A percentile compares a stretch with the other conserved stretches of the same genome.
These are phyloP conservation scores for Calophaca sinica DNA, from an alignment of 306 rosid genomes.

Conservation along the genomic window DNA sequence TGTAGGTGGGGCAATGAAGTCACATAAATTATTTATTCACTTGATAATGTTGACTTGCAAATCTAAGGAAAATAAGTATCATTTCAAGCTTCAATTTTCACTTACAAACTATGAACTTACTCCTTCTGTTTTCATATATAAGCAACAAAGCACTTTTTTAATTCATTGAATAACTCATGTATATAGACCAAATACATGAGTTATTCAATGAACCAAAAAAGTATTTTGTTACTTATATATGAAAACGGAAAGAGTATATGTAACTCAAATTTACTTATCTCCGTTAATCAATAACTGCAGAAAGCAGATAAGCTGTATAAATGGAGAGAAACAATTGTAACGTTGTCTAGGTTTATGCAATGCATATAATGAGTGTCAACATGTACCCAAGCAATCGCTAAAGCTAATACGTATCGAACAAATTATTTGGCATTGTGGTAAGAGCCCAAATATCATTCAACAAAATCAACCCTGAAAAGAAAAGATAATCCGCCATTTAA, in stretches of 20 bases:
- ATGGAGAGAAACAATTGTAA: not conserved
- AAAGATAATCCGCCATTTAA: not conserved
- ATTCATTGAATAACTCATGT: too few relatives aligned
- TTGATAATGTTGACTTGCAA: not conserved
- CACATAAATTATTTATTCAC: too few relatives aligned
- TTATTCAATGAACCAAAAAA: too few relatives aligned
- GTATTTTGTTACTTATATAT: too few relatives aligned
- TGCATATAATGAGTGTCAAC: not conserved
- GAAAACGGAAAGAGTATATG: too few relatives aligned
- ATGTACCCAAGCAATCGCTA: slow-evolving; percentile 2
- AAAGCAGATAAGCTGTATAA: not conserved
- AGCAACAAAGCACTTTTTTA: too few relatives aligned
- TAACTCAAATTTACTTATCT: not conserved
- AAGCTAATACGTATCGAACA: not conserved
- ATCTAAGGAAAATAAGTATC: not conserved
- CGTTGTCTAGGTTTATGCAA: not conserved
- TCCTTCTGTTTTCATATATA: too few relatives aligned
- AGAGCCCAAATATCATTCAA: slow-evolving; percentile 33
- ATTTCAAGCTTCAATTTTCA: slow-evolving; percentile 14
- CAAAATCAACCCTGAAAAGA: not conserved
- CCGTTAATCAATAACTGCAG: not conserved
- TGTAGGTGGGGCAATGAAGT: too few relatives aligned
- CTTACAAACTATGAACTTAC: not conserved
- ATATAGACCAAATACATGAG: too few relatives aligned
- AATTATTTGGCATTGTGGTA: not conserved